Percentiles rank a stretch among this genome's conserved stretches.
These are phyloP conservation scores for Auricularia sp. DNA, from an alignment of 768 basidiomycete genomes.

Conservation along the genomic window DNA sequence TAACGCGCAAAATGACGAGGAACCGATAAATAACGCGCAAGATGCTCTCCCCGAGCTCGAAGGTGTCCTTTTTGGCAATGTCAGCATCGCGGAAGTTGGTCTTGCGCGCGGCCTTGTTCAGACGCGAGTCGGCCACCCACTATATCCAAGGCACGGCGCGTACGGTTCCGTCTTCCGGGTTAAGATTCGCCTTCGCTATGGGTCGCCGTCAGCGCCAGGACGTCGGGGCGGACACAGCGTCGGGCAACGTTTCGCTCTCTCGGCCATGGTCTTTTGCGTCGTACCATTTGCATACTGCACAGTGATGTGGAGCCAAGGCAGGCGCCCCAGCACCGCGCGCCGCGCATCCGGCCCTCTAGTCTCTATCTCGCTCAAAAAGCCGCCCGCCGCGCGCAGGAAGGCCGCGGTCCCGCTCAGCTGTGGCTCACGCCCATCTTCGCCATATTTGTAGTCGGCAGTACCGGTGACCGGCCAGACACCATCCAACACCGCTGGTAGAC, in stretches of 20 bases:
- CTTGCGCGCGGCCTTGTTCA: constrained; percentile 76
- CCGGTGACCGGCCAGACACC: too few species aligned
- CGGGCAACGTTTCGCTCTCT: too few species aligned
- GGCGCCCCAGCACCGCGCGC: too few species aligned
- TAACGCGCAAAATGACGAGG: too few species aligned
- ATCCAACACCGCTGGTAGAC: too few species aligned
- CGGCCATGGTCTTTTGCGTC: too few species aligned
- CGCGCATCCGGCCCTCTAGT: background rate
- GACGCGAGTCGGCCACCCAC: too few species aligned
- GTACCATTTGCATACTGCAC: background rate
- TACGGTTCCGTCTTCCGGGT: constrained; percentile 98
- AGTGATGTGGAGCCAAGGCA: background rate
- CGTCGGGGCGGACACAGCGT: too few species aligned
- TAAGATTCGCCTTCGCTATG: constrained; percentile 78
- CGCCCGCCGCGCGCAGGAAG: background rate
- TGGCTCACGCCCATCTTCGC: constrained; percentile 1
- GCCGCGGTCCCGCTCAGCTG: constrained; percentile 9
- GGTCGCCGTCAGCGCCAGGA: background rate
- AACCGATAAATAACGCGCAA: too few species aligned
- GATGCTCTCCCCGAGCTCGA: constrained; percentile 36
- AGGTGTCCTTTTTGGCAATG: constrained; percentile 90
- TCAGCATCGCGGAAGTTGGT: constrained; percentile 50
- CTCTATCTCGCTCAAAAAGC: background rate
- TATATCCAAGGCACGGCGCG: constrained; percentile 36
- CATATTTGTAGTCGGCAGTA: too few species aligned